Evolutionary conservation across 495 filamentous ascomycete genomes (phyloP), one percentile per base, ranked within the genome.

Genomic region (Aspergillus indologenus): DNA sequence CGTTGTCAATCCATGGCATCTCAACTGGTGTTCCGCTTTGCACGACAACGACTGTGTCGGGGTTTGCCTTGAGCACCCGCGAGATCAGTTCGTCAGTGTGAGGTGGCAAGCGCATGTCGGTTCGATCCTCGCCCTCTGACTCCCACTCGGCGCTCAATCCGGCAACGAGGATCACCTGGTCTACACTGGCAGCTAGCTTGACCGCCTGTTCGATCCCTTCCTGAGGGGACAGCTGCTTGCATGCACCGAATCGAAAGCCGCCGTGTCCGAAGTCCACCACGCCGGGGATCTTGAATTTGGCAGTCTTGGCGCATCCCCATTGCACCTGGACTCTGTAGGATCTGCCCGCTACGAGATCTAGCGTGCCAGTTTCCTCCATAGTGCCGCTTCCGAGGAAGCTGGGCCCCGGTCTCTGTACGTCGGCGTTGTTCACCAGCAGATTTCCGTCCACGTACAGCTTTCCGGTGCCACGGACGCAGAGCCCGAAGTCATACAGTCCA

Each of bases 91-190:
- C 79, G 67, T 92, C 87, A 59, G 87, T 87, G 57, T 79, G 79
- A 1, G 85, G 84, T 5, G 89, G 90, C 11, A 93, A 76, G 57
- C 86, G 81, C 88, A 92, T 91, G 31, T 79, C 81, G 52, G 85
- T 76, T 12, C 89, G 80, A 65, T 94, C 90, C 49, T 89, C 85
- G 8, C 90, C 90, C 71, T 94, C 90, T 18, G 85, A 86, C 68
- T 93, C 90, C 90, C 90, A 93, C 66, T 95, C 90, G 20, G 79
- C 83, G 65, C 88, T 89, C 20, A 93, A 73, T 11, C 90, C 90
- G 17, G 88, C 87, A 59, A 88, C 79, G 0, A 93, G 75, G 42
- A 92, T 75, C 3, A 89, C 89, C 23, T 90, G 84, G 58, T 92
- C 88, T 2, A 79, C 81, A 19, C 76, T 74, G 47, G 70, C 75